Evolutionary conservation across 2,329 filamentous ascomycete species (phyloP).

Genomic region (Hypoxylon sp.): DNA sequence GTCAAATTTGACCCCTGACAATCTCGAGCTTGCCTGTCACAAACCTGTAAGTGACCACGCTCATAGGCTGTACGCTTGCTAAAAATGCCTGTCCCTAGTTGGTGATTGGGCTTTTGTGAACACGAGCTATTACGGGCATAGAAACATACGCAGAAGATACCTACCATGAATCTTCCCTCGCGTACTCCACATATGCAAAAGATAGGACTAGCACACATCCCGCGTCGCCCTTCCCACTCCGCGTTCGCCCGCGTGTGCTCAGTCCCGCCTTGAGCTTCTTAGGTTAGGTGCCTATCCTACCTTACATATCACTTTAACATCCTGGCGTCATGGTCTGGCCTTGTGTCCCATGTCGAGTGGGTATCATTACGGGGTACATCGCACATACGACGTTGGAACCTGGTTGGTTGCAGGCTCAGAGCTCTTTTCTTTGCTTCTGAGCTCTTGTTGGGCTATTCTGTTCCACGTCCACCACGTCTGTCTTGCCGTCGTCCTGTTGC

Average conservation of each 20-base stretch:
- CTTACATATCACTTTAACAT: conserved; percentile 29
- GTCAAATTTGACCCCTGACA: conserved; percentile 45
- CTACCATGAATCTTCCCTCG: conserved; percentile 28
- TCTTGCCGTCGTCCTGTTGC: conserved; percentile 30
- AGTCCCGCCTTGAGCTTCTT: conserved; percentile 15
- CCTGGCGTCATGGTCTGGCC: conserved; percentile 44
- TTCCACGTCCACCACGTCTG: conserved; percentile 23
- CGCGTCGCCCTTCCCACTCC: conserved; percentile 32
- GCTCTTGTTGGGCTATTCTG: conserved; percentile 22
- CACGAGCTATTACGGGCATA: conserved; percentile 35
- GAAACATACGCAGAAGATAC: conserved; percentile 30
- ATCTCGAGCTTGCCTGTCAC: conserved; percentile 36
- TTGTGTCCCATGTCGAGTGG: conserved; percentile 41
- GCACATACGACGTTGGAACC: conserved; percentile 42
- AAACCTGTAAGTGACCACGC: conserved; percentile 21
- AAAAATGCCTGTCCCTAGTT: conserved; percentile 33
- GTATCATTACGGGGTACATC: conserved; percentile 39
- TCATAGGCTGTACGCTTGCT: conserved; percentile 25
- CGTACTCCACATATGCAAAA: conserved; percentile 30
- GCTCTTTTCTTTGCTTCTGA: conserved; percentile 43
- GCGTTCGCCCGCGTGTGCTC: conserved; percentile 27
- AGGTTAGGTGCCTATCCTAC: conserved; percentile 10
- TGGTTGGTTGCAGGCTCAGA: conserved; percentile 36
- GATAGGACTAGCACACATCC: conserved; percentile 19
- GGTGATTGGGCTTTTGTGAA: conserved; percentile 31